These are phyloP conservation scores for Venturia asperata DNA, from an alignment of 2,329 filamentous ascomycete genomes.

Conservation along the genomic window DNA sequence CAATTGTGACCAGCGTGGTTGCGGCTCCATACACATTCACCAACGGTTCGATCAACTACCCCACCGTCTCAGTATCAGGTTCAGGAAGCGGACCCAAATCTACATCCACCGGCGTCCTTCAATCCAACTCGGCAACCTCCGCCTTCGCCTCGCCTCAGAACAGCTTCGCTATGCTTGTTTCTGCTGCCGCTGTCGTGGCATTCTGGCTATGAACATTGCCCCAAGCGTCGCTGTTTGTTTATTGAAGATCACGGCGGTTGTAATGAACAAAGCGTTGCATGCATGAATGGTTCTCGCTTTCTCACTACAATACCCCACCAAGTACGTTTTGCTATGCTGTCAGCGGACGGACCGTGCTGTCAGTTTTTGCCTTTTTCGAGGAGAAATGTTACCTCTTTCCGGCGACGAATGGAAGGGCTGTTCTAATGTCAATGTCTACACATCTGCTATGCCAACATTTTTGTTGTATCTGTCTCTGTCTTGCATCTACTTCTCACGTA, in stretches of 20 bases:
- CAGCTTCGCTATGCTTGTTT: not conserved
- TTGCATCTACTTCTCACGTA: too few species aligned
- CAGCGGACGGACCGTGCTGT: not conserved
- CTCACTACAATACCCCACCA: slow-evolving; percentile 1
- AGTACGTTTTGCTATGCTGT: not conserved
- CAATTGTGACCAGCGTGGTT: not conserved
- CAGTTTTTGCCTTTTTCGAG: not conserved
- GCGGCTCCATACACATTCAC: slow-evolving; percentile 12
- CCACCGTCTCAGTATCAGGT: not conserved
- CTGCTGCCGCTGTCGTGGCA: not conserved
- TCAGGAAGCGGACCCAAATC: not conserved
- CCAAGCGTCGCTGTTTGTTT: not conserved
- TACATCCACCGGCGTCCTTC: not conserved
- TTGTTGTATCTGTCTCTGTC: not conserved
- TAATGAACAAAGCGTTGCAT: not conserved
- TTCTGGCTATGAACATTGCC: slow-evolving; percentile 11
- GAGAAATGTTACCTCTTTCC: not conserved
- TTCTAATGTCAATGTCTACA: not conserved
- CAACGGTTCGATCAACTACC: slow-evolving; percentile 11
- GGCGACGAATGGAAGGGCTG: not conserved
- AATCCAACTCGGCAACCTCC: slow-evolving; percentile 12
- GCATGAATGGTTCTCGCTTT: not conserved
- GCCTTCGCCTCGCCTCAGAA: slow-evolving; percentile 4
- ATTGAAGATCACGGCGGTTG: not conserved
- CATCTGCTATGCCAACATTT: not conserved